phyloP scores from a whole-genome alignment of 2,329 filamentous ascomycete genomes.

The Ciborinia camelliae region DNA sequence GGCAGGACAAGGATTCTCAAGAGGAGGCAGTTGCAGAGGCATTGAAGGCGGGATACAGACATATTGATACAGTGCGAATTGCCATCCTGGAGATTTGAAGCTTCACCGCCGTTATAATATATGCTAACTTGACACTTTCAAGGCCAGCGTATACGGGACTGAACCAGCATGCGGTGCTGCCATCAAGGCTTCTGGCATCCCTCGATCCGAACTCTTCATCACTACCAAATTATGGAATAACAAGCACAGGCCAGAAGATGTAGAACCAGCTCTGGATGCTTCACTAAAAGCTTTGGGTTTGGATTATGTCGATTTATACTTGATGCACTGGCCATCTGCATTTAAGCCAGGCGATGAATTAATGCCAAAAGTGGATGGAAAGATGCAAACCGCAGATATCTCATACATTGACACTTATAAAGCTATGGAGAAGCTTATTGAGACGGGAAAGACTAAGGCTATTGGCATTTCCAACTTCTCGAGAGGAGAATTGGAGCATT shows the following conservation, averaged over 20 bases:
- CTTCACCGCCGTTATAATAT: background rate
- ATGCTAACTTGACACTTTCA: conserved; percentile 56
- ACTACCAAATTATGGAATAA: conserved; percentile 70
- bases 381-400: conserved; percentile 26
- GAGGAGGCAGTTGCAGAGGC: conserved; percentile 39
- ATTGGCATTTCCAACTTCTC: conserved; percentile 47
- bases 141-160: conserved; percentile 76
- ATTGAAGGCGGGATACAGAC: conserved; percentile 49
- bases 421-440: conserved; percentile 65
- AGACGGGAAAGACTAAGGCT: conserved; percentile 52
- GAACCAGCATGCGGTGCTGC: conserved; percentile 70
- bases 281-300: conserved; percentile 70
- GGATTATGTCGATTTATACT: conserved; percentile 76
- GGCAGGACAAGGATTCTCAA: conserved; percentile 45
- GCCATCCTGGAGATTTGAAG: background rate
- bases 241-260: conserved; percentile 66
- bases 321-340: conserved; percentile 80
- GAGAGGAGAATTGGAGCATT: conserved; percentile 37
- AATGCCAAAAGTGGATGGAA: conserved; percentile 40
- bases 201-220: conserved; percentile 62
- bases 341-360: conserved; percentile 65
- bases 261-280: conserved; percentile 58
- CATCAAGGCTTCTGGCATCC: conserved; percentile 60
- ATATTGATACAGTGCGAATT: conserved; percentile 43
- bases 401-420: conserved; percentile 76